Evolutionary conservation across 306 rosid genomes (phyloP).

Genomic region (Datisca glomerata): DNA sequence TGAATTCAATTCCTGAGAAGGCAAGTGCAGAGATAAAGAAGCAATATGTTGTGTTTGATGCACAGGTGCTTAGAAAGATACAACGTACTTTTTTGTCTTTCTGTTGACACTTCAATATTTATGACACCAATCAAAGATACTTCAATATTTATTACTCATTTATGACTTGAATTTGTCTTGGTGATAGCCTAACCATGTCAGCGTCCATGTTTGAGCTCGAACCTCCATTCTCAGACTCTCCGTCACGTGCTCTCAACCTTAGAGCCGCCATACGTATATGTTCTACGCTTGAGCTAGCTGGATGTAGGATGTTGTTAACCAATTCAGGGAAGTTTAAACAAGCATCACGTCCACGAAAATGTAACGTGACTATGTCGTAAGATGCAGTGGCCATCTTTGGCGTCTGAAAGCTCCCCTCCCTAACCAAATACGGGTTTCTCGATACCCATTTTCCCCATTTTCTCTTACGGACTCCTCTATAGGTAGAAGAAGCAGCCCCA

Average conservation of each 20-base stretch:
- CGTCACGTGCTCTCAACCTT: conserved; percentile 16
- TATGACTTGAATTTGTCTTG: too few species aligned
- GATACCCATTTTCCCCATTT: conserved; percentile 98
- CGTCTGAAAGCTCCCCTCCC: conserved; percentile 66
- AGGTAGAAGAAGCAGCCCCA: conserved; percentile 41
- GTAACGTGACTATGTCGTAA: conserved; percentile 65
- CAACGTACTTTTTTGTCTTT: too few species aligned
- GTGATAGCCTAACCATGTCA: conserved; percentile 40
- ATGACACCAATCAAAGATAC: too few species aligned
- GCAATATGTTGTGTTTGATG: too few species aligned
- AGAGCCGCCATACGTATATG: conserved; percentile 67
- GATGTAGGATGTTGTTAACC: conserved; percentile 29
- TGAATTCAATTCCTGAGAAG: too few species aligned
- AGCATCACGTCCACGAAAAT: too few species aligned
- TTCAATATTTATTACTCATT: too few species aligned
- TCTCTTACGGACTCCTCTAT: conserved; percentile 87
- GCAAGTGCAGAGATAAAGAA: too few species aligned
- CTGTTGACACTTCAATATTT: too few species aligned
- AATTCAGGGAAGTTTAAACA: too few species aligned
- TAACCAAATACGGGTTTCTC: conserved; percentile 70
- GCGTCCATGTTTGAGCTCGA: conserved; percentile 7
- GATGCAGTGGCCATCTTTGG: conserved; percentile 86
- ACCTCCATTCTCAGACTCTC: too few species aligned
- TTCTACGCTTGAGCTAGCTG: conserved; percentile 31
- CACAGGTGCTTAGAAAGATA: too few species aligned